Evolutionary conservation across 2,329 filamentous ascomycete species (phyloP), one percentile per base, ranked within the genome.

Genomic region (Cladosporium sp.): DNA sequence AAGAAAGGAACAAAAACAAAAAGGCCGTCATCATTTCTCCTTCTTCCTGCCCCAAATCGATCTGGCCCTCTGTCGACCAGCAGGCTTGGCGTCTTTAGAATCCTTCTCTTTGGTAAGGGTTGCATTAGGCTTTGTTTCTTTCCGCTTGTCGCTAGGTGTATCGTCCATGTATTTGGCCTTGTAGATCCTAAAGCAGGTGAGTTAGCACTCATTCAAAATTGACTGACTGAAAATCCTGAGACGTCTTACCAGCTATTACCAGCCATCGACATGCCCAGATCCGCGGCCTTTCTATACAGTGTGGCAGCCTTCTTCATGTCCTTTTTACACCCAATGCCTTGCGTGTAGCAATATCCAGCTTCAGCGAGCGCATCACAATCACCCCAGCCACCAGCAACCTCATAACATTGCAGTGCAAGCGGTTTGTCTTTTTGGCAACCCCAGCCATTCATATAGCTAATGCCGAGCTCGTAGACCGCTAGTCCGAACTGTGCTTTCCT

Each of bases 401-500:
- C 94, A 71, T 97, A 99, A 72, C 94, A 99, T 55, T 92, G 84
- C 68, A 99, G 75, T 0, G 92, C 94, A 60, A 97, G 82, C 5
- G 84, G 77, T 72, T 94, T 96, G 71, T 99, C 94, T 74, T 96
- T 92, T 66, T 93, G 86, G 39, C 96, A 95, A 15, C 94, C 94
- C 94, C 94, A 99, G 5, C 94, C 94, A 67, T 99, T 97, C 85
- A 97, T 92, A 71, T 97, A 93, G 71, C 91, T 96, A 25, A 97
- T 92, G 3, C 94, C 94, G 22, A 99, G 81, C 76, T 99, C 94
- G 67, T 99, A 99, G 56, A 97, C 92, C 67, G 92, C 94, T 45
- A 97, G 81, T 0, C 93, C 94, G 73, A 97, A 96, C 69, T 97
- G 93, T 11, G 92, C 92, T 69, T 92, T 91, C 63, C 92, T 87